Percentiles rank a stretch among this genome's conserved stretches.
These are phyloP conservation scores for Rosa persica DNA, from an alignment of 306 rosid species.

Conservation along the genomic window DNA sequence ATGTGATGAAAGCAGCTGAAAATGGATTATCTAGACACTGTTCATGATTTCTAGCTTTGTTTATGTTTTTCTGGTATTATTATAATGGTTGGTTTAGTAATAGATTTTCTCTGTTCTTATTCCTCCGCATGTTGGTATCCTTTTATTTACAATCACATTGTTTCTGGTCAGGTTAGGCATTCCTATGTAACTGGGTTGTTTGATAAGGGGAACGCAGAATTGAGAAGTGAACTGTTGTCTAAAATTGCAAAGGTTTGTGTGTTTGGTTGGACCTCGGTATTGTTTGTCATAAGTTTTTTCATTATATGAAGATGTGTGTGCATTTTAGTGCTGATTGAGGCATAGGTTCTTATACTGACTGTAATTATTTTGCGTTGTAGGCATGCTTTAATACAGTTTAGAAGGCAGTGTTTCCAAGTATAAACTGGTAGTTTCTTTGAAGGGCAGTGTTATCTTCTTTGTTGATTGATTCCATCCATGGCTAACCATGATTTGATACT, in stretches of 20 bases:
- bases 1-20: constrained; percentile 9
- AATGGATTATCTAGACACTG: constrained; percentile 19
- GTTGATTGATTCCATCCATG: constrained; percentile 41
- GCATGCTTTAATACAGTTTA: constrained; percentile 28
- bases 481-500: constrained; percentile 75
- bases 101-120: background rate
- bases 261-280: background rate
- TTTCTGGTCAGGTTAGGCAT: background rate
- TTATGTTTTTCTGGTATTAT: background rate
- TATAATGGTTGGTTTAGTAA: background rate
- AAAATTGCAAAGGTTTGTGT: background rate
- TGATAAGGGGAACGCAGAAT: background rate
- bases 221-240: background rate
- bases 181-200: background rate
- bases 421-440: constrained; percentile 22
- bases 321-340: constrained; percentile 15
- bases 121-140: background rate
- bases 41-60: background rate
- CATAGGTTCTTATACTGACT: constrained; percentile 19
- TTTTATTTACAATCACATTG: constrained; percentile 6
- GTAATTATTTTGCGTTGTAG: constrained; percentile 39
- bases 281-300: constrained; percentile 6
- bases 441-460: constrained; percentile 26
- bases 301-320: constrained; percentile 18
- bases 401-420: constrained; percentile 15